Percentiles rank a stretch among this genome's conserved stretches.
These are phyloP conservation scores for Acarospora socialis DNA, from an alignment of 2,329 filamentous ascomycete genomes.

Conservation along the genomic window DNA sequence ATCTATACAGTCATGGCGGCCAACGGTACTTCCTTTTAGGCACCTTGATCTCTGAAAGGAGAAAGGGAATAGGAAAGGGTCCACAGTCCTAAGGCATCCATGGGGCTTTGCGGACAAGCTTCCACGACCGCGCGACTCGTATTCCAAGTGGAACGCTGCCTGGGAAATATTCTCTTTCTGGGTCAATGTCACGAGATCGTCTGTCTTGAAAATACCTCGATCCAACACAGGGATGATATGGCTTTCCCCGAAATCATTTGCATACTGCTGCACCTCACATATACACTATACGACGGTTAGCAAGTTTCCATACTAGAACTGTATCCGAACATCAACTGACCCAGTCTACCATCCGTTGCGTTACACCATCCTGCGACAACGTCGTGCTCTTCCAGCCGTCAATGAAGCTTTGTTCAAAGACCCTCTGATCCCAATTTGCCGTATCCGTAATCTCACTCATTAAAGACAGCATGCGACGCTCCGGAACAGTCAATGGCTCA, in stretches of 20 bases:
- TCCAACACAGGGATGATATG: slow-evolving; percentile 5
- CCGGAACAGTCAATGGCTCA: slow-evolving; percentile 20
- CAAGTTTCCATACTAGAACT: too few species aligned
- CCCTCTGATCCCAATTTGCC: slow-evolving; percentile 26
- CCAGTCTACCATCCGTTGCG: slow-evolving; percentile 24
- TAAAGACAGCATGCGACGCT: slow-evolving; percentile 25
- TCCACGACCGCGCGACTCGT: too few species aligned
- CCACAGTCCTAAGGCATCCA: too few species aligned
- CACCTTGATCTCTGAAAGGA: slow-evolving; percentile 7
- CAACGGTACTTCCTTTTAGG: slow-evolving; percentile 14
- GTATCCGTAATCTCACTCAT: slow-evolving; percentile 30
- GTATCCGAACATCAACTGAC: too few species aligned
- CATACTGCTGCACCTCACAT: slow-evolving; percentile 12
- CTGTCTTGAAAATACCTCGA: slow-evolving; percentile 7
- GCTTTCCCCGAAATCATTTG: background rate
- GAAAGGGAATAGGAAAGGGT: slow-evolving; percentile 7
- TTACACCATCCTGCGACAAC: slow-evolving; percentile 15
- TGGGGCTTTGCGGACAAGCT: too few species aligned
- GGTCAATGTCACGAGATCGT: slow-evolving; percentile 17
- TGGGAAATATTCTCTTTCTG: too few species aligned
- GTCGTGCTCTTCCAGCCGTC: slow-evolving; percentile 22
- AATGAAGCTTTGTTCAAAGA: slow-evolving; percentile 21
- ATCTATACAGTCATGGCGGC: slow-evolving; percentile 16
- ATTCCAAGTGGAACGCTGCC: too few species aligned
- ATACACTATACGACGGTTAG: slow-evolving; percentile 4